Conservation (phyloP, 2,329 filamentous ascomycete species). For the Thelonectria olida region DNA sequence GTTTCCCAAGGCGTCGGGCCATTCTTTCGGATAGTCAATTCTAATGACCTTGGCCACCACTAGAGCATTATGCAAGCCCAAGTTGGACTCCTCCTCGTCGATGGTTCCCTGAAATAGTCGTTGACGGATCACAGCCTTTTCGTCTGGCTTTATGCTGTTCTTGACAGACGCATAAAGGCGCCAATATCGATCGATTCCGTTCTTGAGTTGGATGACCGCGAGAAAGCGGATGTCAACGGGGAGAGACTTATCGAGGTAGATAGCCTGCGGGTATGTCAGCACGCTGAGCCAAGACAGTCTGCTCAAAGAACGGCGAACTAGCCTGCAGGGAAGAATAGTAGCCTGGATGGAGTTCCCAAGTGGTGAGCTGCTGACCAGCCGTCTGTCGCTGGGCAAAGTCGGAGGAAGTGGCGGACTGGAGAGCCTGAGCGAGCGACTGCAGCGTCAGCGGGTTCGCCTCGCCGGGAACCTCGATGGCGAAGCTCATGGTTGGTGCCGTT, state of each 20-base stretch:
- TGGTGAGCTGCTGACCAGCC: conserved; percentile 74
- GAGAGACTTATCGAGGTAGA: conserved; percentile 82
- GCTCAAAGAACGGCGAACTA: conserved; percentile 27
- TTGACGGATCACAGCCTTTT: conserved; percentile 80
- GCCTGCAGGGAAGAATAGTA: conserved; percentile 78
- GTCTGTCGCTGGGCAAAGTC: conserved; percentile 72
- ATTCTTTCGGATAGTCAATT: conserved; percentile 88
- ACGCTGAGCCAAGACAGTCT: background rate
- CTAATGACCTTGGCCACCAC: conserved; percentile 88
- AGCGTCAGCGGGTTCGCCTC: conserved; percentile 78
- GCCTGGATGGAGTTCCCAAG: conserved; percentile 73
- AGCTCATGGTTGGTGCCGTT: conserved; percentile 63
- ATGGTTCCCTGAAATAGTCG: conserved; percentile 80
- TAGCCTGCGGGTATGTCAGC: conserved; percentile 61
- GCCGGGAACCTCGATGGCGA: conserved; percentile 80
- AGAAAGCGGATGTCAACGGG: conserved; percentile 85
- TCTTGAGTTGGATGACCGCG: conserved; percentile 93
- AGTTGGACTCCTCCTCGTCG: conserved; percentile 75
- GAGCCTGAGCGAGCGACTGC: conserved; percentile 70
- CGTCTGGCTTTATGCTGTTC: conserved; percentile 76
- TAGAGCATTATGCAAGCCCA: conserved; percentile 89
- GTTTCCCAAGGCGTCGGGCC: conserved; percentile 72
- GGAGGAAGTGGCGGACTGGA: conserved; percentile 71
- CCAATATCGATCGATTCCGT: conserved; percentile 96
- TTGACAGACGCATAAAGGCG: conserved; percentile 64